Base-by-base conservation (phyloP, 257 asterid genomes). In the Knoxia roxburghii region DNA sequence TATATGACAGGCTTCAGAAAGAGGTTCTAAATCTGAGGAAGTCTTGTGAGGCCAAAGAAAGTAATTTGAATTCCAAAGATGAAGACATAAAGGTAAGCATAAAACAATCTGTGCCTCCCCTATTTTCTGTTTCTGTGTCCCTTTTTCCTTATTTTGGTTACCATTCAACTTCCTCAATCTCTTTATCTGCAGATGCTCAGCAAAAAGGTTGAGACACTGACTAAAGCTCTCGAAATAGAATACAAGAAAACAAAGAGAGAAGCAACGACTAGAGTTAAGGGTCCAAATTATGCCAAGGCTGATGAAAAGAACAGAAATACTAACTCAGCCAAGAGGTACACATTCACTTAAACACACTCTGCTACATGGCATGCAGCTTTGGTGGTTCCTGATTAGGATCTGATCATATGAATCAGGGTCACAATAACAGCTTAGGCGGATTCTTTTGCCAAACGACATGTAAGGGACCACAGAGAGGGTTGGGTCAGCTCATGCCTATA, bases 1-100 rank as follows among this genome's bases (percentile, higher is more conserved):
- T 92, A 65, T 92, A 89, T 33, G 98, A 92, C 78, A 78, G 79
- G 78, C 95, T 89, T 55, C 98, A 92, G 85, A 92, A 79, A 81
- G 98, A 92, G 80, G 94, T 92, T 72, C 71, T 86, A 64, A 72
- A 51, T 50, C 77, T 87, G 81, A 89, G 95, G 77, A 92, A 88
- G 77, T 55, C 77, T 46, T 85, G 85, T 65, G 85, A 83, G 40
- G 56, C 75, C 66, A 89, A 86, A 81, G 91, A 82, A 0, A 43
- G 50, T 27, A 75, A 63, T 63, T 78, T 92, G 81, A 77, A 72
- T 49, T 71, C 91, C 33, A 87, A 86, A 83, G 90, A 87, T 23
- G 97, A 87, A 70, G 94, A 87, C 65, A 85, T 89, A 62, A 85
- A 85, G 91, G 98, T 87, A 30, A 64, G 18, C 0, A 57, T 61